Conservation (phyloP, 2,329 filamentous ascomycete species). For the Penicillium sp. region DNA sequence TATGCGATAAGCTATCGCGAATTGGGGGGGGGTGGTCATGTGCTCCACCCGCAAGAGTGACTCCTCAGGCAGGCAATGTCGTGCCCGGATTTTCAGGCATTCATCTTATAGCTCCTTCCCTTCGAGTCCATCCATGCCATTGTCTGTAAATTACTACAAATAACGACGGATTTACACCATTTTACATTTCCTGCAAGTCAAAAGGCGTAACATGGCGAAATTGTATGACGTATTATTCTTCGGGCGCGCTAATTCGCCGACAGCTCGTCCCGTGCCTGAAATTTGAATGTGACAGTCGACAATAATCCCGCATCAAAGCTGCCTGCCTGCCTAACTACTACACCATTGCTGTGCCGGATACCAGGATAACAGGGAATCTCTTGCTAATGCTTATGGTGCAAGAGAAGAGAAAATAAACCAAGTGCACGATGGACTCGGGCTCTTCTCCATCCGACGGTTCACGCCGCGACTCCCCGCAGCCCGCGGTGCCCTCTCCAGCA, state of each 20-base stretch:
- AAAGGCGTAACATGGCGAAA: neutral
- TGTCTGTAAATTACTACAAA: neutral
- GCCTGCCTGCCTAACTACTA: neutral
- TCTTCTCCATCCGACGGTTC: constrained; percentile 24
- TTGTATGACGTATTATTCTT: neutral
- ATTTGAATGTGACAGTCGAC: neutral
- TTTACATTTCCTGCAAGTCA: neutral
- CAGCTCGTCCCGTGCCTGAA: neutral
- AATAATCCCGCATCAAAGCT: neutral
- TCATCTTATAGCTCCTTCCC: neutral
- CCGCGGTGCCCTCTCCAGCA: constrained; percentile 17
- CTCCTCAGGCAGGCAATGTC: neutral
- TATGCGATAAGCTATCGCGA: constrained; percentile 6
- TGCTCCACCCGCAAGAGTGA: neutral
- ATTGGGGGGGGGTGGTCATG: constrained; percentile 11
- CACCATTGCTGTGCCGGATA: neutral
- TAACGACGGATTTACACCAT: neutral
- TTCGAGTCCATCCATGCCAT: neutral
- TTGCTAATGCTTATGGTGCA: neutral
- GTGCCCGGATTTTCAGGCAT: neutral
- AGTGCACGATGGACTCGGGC: constrained; percentile 22
- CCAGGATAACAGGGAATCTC: neutral
- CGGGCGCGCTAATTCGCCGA: neutral
- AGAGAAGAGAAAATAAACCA: neutral
- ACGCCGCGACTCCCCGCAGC: constrained; percentile 21